Conservation (phyloP, 2,329 filamentous ascomycete genomes). For the Diaporthe humulicola region DNA sequence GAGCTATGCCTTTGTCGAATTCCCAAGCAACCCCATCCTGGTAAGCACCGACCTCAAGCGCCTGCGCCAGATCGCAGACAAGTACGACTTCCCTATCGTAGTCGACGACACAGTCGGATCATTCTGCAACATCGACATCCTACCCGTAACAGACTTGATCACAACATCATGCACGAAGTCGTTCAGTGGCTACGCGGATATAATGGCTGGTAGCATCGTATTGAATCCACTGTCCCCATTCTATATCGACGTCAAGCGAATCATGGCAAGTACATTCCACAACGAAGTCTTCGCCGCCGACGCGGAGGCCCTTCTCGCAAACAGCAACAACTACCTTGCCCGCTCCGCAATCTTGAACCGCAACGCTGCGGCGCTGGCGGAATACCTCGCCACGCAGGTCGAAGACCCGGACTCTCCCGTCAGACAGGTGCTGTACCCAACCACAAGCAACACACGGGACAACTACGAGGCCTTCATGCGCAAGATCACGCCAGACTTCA, state of each 20-base stretch:
- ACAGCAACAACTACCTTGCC: conserved; percentile 63
- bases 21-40: conserved; percentile 61
- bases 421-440: conserved; percentile 59
- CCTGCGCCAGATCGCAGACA: conserved; percentile 57
- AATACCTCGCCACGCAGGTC: conserved; percentile 56
- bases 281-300: conserved; percentile 64
- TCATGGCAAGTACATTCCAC: conserved; percentile 47
- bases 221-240: conserved; percentile 61
- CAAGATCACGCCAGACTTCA: conserved; percentile 56
- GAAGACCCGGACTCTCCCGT: conserved; percentile 55
- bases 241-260: conserved; percentile 53
- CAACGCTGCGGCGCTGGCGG: conserved; percentile 64
- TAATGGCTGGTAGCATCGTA: conserved; percentile 64
- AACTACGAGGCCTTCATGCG: conserved; percentile 55
- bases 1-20: conserved; percentile 64
- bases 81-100: conserved; percentile 59
- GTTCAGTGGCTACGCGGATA: conserved; percentile 69
- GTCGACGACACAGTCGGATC: conserved; percentile 64
- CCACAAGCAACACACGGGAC: conserved; percentile 49
- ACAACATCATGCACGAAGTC: conserved; percentile 69
- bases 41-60: conserved; percentile 55
- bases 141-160: conserved; percentile 62
- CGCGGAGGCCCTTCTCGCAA: conserved; percentile 59
- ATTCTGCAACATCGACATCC: conserved; percentile 64
- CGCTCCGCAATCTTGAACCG: conserved; percentile 69